These are phyloP conservation scores for Auriscalpium microsporum DNA, from an alignment of 768 basidiomycete genomes.

Conservation along the genomic window DNA sequence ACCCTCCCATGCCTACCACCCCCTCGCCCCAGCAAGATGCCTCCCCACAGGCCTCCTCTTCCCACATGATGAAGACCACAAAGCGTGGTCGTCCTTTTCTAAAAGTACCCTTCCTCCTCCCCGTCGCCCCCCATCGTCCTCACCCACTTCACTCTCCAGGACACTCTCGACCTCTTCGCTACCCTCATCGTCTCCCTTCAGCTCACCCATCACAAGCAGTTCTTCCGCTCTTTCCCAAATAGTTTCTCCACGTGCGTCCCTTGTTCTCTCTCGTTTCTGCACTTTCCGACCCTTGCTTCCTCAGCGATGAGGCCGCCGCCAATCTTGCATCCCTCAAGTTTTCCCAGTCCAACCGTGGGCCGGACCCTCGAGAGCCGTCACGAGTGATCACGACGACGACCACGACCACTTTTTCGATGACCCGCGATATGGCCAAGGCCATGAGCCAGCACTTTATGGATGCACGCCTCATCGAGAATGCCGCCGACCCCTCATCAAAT, in stretches of 20 bases:
- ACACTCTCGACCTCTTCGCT: conserved; percentile 96
- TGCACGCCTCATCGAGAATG: conserved; percentile 94
- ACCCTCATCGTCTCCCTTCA: conserved; percentile 92
- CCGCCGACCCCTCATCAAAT: conserved; percentile 78
- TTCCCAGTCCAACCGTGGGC: conserved; percentile 96
- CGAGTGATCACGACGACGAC: conserved; percentile 99
- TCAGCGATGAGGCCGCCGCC: conserved; percentile 87
- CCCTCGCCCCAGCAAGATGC: conserved; percentile 29
- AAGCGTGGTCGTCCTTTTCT: conserved; percentile 90
- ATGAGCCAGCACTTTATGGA: conserved; percentile 99
- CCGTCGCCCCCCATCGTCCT: neutral
- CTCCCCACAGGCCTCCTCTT: conserved; percentile 52
- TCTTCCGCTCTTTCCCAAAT: conserved; percentile 91
- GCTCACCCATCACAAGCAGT: conserved; percentile 84
- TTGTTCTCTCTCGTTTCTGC: conserved; percentile 8
- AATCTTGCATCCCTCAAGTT: conserved; percentile 96
- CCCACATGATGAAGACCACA: conserved; percentile 98
- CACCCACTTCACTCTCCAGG: conserved; percentile 32
- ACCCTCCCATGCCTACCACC: conserved; percentile 26
- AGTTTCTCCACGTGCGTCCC: conserved; percentile 86
- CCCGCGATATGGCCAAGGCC: conserved; percentile 98
- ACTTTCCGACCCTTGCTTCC: conserved; percentile 9
- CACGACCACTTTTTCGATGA: conserved; percentile 99
- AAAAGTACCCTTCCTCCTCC: conserved; percentile 47
- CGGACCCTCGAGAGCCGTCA: conserved; percentile 96